Conservation (phyloP, 2,329 filamentous ascomycete genomes). For the Fusarium denticulatum region DNA sequence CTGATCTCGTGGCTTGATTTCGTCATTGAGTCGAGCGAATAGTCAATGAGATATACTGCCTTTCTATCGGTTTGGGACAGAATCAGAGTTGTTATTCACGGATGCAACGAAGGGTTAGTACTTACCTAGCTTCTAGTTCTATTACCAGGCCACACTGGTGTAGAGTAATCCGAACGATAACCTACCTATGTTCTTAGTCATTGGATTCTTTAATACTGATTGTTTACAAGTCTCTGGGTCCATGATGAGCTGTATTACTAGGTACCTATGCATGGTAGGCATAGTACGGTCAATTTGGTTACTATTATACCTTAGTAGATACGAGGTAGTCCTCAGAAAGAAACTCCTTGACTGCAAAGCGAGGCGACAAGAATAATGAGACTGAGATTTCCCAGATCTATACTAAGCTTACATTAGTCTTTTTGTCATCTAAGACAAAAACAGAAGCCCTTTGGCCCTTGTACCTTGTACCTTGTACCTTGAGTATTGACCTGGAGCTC, state of each 20-base stretch:
- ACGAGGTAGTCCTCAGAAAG: background rate
- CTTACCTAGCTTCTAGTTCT: background rate
- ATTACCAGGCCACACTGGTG: background rate
- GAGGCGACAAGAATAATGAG: background rate
- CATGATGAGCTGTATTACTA: background rate
- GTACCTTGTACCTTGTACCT: background rate
- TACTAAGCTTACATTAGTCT: background rate
- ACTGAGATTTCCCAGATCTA: too few species aligned
- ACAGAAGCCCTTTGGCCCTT: background rate
- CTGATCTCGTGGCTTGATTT: background rate
- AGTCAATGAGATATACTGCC: background rate
- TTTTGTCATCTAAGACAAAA: background rate
- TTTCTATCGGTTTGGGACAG: background rate
- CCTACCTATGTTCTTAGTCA: background rate
- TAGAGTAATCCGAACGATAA: background rate
- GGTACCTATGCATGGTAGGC: background rate
- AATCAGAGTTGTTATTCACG: background rate
- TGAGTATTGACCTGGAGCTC: background rate
- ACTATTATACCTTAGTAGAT: background rate
- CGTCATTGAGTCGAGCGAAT: background rate
- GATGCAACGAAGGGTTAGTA: background rate
- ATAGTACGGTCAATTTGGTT: background rate
- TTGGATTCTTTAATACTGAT: background rate
- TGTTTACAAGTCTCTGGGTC: background rate
- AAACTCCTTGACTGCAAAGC: background rate